Conservation (phyloP, 495 filamentous ascomycete species). For the Filosporella fistucella region DNA sequence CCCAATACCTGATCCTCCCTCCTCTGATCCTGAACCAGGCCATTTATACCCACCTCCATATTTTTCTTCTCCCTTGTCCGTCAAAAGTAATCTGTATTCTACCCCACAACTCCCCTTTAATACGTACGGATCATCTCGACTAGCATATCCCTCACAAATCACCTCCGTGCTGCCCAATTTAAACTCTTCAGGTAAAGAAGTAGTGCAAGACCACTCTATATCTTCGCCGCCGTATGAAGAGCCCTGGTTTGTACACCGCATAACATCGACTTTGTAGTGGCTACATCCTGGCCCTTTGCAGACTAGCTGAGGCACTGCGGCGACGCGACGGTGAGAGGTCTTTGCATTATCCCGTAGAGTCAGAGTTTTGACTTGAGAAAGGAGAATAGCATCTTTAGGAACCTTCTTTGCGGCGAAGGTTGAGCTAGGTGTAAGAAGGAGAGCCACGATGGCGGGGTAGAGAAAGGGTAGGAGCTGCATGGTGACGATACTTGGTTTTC, state of each 20-base stretch:
- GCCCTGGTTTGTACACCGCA: slow-evolving; percentile 88
- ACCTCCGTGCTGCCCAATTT: slow-evolving; percentile 90
- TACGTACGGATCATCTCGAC: slow-evolving; percentile 72
- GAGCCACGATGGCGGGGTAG: slow-evolving; percentile 23
- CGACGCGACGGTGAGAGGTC: slow-evolving; percentile 72
- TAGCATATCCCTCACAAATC: slow-evolving; percentile 82
- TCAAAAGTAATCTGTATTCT: slow-evolving; percentile 81
- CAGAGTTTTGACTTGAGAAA: slow-evolving; percentile 72
- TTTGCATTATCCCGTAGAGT: slow-evolving; percentile 61
- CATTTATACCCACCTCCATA: too few relatives aligned
- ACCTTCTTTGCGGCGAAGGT: slow-evolving; percentile 3
- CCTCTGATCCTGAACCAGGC: slow-evolving; percentile 21
- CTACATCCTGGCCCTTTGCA: slow-evolving; percentile 64
- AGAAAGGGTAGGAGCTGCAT: slow-evolving; percentile 35
- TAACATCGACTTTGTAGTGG: slow-evolving; percentile 64
- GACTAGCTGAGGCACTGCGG: slow-evolving; percentile 74
- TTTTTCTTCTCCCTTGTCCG: slow-evolving; percentile 70
- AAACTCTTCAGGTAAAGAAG: slow-evolving; percentile 73
- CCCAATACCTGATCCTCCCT: slow-evolving; percentile 5
- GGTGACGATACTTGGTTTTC: too few relatives aligned
- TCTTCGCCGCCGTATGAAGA: slow-evolving; percentile 62
- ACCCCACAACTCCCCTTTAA: slow-evolving; percentile 90
- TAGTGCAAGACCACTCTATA: slow-evolving; percentile 86
- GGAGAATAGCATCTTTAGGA: slow-evolving; percentile 60
- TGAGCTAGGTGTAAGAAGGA: slow-evolving; percentile 25